Evolutionary conservation across 108 stramenopile species (phyloP).

Genomic region (Nannochloropsis salina): DNA sequence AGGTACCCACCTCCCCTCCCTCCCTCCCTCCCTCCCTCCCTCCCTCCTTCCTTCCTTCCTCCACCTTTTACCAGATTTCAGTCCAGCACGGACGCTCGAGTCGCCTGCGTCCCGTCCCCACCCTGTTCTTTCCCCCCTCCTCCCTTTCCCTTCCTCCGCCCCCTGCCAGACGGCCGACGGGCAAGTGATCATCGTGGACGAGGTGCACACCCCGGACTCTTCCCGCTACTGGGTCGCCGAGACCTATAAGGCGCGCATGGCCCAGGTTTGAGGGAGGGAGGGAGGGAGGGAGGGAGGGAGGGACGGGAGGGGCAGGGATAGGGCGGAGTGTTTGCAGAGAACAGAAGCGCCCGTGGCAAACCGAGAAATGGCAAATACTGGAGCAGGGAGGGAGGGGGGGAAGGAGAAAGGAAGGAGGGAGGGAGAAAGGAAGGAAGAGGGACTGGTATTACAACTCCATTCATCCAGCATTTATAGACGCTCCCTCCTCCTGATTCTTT

Average conservation of each 20-base stretch:
- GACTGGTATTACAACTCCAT: too few relatives aligned
- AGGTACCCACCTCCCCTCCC: slow-evolving; percentile 48
- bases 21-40: slow-evolving; percentile 5
- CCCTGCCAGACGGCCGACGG: slow-evolving; percentile 41
- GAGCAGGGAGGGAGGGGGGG: too few relatives aligned
- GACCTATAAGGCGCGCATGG: slow-evolving; percentile 73
- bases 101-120: not conserved
- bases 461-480: not conserved
- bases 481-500: not conserved
- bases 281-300: slow-evolving; percentile 10
- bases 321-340: too few relatives aligned
- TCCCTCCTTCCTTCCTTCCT: not conserved
- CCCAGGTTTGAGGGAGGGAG: slow-evolving; percentile 22
- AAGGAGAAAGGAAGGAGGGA: not conserved
- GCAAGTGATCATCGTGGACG: slow-evolving; percentile 86
- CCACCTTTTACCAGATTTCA: too few relatives aligned
- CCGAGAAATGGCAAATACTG: too few relatives aligned
- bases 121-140: not conserved
- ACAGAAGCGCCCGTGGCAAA: too few relatives aligned
- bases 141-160: not conserved
- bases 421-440: not conserved
- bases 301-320: too few relatives aligned
- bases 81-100: not conserved
- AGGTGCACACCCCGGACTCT: slow-evolving; percentile 97
- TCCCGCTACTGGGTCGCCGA: slow-evolving; percentile 90